Evolutionary conservation across 2,329 filamentous ascomycete species (phyloP), one percentile per base, ranked within the genome.

Genomic region (Aspergillus pseudonomiae): DNA sequence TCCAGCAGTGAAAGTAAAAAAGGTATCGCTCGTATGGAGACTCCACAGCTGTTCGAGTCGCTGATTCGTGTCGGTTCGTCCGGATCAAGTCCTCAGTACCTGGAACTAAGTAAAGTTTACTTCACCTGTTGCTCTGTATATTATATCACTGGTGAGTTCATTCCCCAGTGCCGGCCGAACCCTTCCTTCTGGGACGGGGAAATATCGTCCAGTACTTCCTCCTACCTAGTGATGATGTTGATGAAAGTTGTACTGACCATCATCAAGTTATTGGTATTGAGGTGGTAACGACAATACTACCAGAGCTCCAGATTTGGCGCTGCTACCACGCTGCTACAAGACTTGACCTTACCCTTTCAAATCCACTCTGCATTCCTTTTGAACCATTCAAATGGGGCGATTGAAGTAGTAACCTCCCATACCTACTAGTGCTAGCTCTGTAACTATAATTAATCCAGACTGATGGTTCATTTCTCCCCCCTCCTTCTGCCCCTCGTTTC

Each of bases 81-180:
- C 66, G 66, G 66, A 68, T 63, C 67, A 67, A 67, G 65, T 67
- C 61, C 64, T 67, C 61, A 69, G 67, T 69, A 65, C 67, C 67
- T 69, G 67, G 67, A 63, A 62, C 67, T 68, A 67, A 59, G 43
- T 55, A 63, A 59, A 58, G 39, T 62, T 61, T 66, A 61, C 41
- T 50, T 43, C 30, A 53, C 30, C n/a, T 24, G 4, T 34, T 41
- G 7, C 48, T 52, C 28, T 52, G 48, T 52, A 52, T 52, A 52
- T 32, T 52, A 19, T 52, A 52, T 52, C 48, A 52, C 28, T 7
- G 48, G 48, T 52, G 48, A 52, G 48, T 52, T 52, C 48, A 32
- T 52, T 52, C 28, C 32, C 39, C 39, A 41, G 39, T 41, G 16
- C 32, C 16, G 19, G 16, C 39, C 39, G 39, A 41, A n/a, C 16